These are phyloP conservation scores for Piper betle DNA, from an alignment of 164 flowering plant genomes.

Conservation along the genomic window DNA sequence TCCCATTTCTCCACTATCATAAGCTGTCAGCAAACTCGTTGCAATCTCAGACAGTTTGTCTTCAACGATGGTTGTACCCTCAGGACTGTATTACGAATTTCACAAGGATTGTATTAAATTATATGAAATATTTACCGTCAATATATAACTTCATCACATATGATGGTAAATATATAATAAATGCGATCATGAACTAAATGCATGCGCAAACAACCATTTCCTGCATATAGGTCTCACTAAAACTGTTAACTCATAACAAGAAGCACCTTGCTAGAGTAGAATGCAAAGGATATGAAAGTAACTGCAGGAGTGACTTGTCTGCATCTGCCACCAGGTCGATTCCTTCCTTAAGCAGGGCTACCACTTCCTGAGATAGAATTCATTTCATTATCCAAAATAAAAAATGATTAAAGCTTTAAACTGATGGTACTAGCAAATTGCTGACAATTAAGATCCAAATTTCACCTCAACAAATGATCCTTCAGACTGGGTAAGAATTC, in stretches of 20 bases:
- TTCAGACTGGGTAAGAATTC: conserved; percentile 54
- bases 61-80: conserved; percentile 58
- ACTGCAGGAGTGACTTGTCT: conserved; percentile 50
- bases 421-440: neutral
- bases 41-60: conserved; percentile 74
- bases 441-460: neutral
- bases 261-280: conserved; percentile 50
- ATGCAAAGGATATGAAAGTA: conserved; percentile 72
- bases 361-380: conserved; percentile 48
- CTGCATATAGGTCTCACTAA: neutral
- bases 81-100: conserved; percentile 36
- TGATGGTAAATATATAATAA: too few relatives aligned
- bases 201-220: neutral
- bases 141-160: neutral
- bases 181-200: neutral
- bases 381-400: neutral
- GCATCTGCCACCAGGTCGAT: conserved; percentile 77
- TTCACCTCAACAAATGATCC: conserved; percentile 44
- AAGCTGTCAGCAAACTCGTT: conserved; percentile 53
- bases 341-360: conserved; percentile 70
- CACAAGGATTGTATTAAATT: too few relatives aligned
- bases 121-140: neutral
- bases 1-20: conserved; percentile 71
- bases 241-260: neutral
- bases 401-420: too few relatives aligned